These are phyloP conservation scores for Melaleuca alternifolia DNA, from an alignment of 345 rosid genomes.

Conservation along the genomic window DNA sequence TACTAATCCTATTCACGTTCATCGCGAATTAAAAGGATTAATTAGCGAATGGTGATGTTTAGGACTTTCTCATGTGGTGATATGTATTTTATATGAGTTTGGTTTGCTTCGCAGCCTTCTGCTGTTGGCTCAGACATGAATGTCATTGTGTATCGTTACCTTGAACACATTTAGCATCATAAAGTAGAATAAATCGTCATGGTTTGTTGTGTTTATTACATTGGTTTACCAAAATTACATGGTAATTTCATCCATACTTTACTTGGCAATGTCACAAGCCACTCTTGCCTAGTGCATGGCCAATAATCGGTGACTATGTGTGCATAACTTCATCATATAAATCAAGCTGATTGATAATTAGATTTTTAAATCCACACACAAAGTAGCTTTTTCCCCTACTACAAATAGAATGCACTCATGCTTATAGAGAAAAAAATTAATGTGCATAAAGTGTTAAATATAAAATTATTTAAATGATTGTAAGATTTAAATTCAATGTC, in stretches of 20 bases:
- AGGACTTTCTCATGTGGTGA: accelerated
- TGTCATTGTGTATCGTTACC: background rate
- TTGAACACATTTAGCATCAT: background rate
- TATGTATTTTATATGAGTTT: background rate
- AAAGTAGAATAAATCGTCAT: background rate
- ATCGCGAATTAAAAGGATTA: background rate
- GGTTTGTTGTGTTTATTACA: background rate
- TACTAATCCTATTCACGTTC: background rate
- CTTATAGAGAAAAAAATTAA: accelerated
- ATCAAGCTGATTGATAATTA: background rate
- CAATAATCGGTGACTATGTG: accelerated
- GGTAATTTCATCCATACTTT: accelerated
- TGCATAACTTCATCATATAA: accelerated
- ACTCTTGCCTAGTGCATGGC: background rate
- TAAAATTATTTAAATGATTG: background rate
- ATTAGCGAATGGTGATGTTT: background rate
- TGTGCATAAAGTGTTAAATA: no score
- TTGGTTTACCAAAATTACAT: no score
- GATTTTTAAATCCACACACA: background rate
- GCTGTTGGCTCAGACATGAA: background rate
- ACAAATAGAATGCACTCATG: background rate
- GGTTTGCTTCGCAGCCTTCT: background rate
- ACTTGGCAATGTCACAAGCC: background rate
- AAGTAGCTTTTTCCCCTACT: no score
- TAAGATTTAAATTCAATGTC: background rate